Conservation (phyloP, 78 protist species). For the Cyanophora paradoxa region DNA sequence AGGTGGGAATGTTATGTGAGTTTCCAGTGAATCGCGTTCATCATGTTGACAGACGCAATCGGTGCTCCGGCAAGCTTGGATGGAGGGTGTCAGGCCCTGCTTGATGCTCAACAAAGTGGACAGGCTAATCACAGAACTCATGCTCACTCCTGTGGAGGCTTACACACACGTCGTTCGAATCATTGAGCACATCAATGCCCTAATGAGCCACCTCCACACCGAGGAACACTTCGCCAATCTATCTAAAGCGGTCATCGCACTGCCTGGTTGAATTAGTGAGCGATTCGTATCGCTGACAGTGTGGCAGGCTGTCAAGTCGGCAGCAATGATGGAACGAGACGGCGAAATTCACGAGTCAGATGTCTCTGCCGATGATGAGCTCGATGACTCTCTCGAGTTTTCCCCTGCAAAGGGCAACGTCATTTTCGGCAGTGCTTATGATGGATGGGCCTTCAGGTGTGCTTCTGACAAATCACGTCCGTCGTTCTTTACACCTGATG, state of each 20-base stretch:
- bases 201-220: neutral
- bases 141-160: constrained; percentile 75
- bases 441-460: constrained; percentile 87
- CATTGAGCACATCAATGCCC: neutral
- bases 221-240: neutral
- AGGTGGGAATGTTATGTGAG: neutral
- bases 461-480: neutral
- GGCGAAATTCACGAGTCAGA: neutral
- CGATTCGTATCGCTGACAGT: neutral
- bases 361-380: neutral
- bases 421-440: constrained; percentile 76
- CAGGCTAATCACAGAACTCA: constrained; percentile 71
- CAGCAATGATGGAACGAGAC: neutral
- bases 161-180: constrained; percentile 48
- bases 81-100: constrained; percentile 63
- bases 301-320: neutral
- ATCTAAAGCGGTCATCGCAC: neutral
- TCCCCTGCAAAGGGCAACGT: constrained; percentile 89
- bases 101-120: constrained; percentile 94
- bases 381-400: constrained; percentile 34
- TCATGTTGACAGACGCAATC: constrained; percentile 83
- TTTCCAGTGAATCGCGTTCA: constrained; percentile 74
- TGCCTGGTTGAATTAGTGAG: neutral
- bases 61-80: constrained; percentile 86
- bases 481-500: neutral